Conservation (phyloP, 1,139 yeast genomes). For the Debaryomyces fabryi region DNA sequence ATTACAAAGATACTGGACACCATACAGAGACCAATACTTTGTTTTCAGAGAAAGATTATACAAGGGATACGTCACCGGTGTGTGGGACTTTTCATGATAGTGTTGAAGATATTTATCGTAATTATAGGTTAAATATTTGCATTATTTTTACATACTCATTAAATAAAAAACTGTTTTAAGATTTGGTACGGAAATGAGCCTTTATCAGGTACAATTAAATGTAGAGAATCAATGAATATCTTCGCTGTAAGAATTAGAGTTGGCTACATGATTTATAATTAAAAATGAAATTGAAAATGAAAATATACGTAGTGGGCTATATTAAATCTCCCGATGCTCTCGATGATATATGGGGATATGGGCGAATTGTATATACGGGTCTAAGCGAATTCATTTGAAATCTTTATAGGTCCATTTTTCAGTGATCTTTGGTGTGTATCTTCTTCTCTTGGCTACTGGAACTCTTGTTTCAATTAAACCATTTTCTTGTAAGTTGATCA, state of each 20-base stretch:
- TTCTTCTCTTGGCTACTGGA: conserved; percentile 67
- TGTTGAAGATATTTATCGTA: not conserved
- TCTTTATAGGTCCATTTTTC: conserved; percentile 95
- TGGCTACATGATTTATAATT: not conserved
- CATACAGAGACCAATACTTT: conserved; percentile 53
- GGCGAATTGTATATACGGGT: not conserved
- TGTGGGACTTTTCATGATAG: conserved; percentile 46
- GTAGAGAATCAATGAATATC: not conserved
- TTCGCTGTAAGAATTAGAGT: not conserved
- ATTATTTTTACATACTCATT: conserved; percentile 5
- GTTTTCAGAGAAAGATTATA: conserved; percentile 52
- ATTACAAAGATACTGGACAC: conserved; percentile 49
- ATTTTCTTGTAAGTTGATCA: conserved; percentile 76
- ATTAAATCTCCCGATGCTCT: not conserved
- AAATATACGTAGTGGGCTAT: not conserved
- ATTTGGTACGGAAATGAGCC: no score
- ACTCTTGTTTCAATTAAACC: conserved; percentile 88
- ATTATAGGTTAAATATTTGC: conserved; percentile 3
- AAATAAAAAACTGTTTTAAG: conserved; percentile 1
- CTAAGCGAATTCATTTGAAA: conserved; percentile 51
- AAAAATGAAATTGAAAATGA: not conserved
- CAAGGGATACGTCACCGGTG: conserved; percentile 52
- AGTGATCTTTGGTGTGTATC: conserved; percentile 70
- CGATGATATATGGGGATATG: not conserved
- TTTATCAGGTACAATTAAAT: no score